Base-by-base conservation (phyloP, 352 stramenopile species). In the Phytophthora sp. region DNA sequence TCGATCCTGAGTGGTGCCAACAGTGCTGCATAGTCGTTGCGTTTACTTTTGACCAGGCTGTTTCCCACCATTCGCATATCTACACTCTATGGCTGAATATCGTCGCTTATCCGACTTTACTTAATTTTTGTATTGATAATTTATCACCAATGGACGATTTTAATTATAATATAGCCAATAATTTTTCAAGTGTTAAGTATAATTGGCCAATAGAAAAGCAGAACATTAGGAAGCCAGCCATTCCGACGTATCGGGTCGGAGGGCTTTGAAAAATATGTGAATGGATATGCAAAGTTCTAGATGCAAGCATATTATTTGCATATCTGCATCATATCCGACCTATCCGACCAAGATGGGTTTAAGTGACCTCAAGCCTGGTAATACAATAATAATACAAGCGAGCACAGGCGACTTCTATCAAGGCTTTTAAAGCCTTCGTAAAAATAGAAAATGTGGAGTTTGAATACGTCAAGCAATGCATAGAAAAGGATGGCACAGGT, bases 71-170 rank as follows among this genome's bases (percentile, higher is more conserved):
- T n/a, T n/a, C n/a, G n/a, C n/a, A n/a, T n/a, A n/a, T n/a, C n/a
- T n/a, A n/a, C n/a, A n/a, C n/a, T n/a, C n/a, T 54, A 55, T 45
- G 32, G 43, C 57, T 66, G 57, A 66, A 66, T 68, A 62, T 62
- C 4, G 37, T 39, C 10, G 55, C 31, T 56, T 55, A 18, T 62
- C 59, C 59, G 59, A 68, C 51, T 30, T 28, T 43, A 68, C 42
- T 45, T 55, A 43, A 30, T 20, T 48, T 41, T 62, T 68, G 35
- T 62, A 57, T 48, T 10, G 13, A 2, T 10, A 30, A 21, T 21
- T 4, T 4, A 42, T 39, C 17, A 17, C 11, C 3, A 60, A 31
- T 7, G 27, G 10, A 12, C 39, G 51, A 46, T 37, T 35, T 51
- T 21, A 52, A 28, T 52, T 56, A 38, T 18, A 27, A 35, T n/a